phyloP scores from a whole-genome alignment of 1,284 basidiomycete species.

The Cryptococcus floricola region DNA sequence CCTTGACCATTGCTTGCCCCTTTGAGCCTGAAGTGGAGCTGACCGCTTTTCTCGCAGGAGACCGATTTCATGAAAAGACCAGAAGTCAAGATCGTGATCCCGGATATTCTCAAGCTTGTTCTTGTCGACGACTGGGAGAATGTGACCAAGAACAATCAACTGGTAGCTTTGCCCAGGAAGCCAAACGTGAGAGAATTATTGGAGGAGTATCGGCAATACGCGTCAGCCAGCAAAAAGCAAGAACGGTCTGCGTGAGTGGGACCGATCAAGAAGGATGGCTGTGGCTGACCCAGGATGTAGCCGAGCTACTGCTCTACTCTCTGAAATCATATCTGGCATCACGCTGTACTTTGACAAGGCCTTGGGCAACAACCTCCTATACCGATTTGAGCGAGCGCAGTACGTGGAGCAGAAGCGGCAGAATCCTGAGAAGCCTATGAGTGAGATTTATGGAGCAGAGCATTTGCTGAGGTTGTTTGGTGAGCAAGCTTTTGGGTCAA shows the following conservation, averaged over 20 bases:
- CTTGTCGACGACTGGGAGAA: constrained; percentile 98
- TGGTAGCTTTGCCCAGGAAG: constrained; percentile 77
- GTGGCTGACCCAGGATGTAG: constrained; percentile 47
- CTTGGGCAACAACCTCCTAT: constrained; percentile 84
- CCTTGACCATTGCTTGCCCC: not conserved
- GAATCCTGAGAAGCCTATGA: constrained; percentile 76
- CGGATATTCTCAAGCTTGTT: constrained; percentile 80
- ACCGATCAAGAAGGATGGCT: not conserved
- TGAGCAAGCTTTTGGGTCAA: constrained; percentile 49
- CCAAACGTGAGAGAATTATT: constrained; percentile 78
- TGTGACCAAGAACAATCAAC: constrained; percentile 91
- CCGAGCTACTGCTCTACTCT: constrained; percentile 56
- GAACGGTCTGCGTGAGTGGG: constrained; percentile 52
- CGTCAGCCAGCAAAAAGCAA: constrained; percentile 51
- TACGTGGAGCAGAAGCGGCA: constrained; percentile 77
- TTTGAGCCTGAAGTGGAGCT: not conserved
- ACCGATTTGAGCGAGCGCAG: constrained; percentile 89
- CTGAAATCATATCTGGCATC: constrained; percentile 83
- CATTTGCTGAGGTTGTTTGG: constrained; percentile 89
- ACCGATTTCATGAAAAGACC: constrained; percentile 63
- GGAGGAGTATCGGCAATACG: constrained; percentile 69
- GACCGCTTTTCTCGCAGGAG: constrained; percentile 41
- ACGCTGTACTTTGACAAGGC: constrained; percentile 90
- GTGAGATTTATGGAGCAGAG: constrained; percentile 88
- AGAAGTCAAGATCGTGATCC: constrained; percentile 86